phyloP scores from a whole-genome alignment of 2,329 filamentous ascomycete species.

The Bipolaris zeicola region DNA sequence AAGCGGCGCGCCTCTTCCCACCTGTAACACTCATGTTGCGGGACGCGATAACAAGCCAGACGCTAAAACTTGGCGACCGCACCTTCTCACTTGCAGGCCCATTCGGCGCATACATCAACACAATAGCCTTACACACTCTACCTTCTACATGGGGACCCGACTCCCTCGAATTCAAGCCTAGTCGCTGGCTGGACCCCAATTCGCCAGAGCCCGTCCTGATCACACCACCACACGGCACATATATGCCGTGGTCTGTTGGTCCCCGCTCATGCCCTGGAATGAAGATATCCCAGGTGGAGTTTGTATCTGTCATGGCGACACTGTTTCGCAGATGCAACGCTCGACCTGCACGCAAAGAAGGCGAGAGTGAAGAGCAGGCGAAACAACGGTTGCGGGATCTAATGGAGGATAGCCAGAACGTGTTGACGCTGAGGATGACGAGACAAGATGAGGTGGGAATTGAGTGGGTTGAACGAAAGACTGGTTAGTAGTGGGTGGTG shows the following conservation, averaged over 20 bases:
- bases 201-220: not conserved
- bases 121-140: conserved; percentile 9
- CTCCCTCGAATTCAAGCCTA: not conserved
- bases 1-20: conserved; percentile 22
- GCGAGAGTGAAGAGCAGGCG: conserved; percentile 9
- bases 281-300: conserved; percentile 47
- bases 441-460: not conserved
- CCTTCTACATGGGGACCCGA: conserved; percentile 5
- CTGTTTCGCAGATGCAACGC: conserved; percentile 17
- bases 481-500: too few relatives aligned
- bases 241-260: conserved; percentile 26
- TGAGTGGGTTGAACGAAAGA: too few relatives aligned
- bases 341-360: conserved; percentile 6
- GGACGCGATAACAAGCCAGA: not conserved
- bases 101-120: conserved; percentile 10
- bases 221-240: conserved; percentile 4
- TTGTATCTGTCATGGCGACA: conserved; percentile 37
- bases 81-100: not conserved
- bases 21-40: conserved; percentile 15
- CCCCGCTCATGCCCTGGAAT: conserved; percentile 39
- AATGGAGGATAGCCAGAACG: conserved; percentile 14
- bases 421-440: conserved; percentile 17
- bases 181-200: not conserved
- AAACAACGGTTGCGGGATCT: conserved; percentile 10
- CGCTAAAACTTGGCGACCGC: not conserved